phyloP scores from a whole-genome alignment of 805 yeast genomes.

The Nakazawaea laoshanensis region DNA sequence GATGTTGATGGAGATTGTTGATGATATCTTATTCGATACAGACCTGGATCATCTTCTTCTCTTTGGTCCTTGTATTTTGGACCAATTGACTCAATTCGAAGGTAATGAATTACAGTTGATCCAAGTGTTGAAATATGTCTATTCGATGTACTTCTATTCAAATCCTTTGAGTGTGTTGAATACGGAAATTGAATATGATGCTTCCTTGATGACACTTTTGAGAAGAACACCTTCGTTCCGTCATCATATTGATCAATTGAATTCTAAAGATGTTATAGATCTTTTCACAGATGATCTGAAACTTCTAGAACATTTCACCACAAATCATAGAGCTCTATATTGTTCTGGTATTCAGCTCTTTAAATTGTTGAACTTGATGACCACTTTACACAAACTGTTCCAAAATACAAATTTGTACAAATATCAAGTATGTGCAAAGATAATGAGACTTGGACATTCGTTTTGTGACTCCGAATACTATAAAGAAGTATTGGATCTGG shows the following conservation, averaged over 20 bases:
- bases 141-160: slow-evolving; percentile 10
- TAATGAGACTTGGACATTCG: slow-evolving; percentile 1
- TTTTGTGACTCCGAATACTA: slow-evolving; percentile 6
- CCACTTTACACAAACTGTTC: neutral
- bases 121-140: slow-evolving; percentile 7
- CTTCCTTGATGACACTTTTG: neutral
- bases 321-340: slow-evolving; percentile 3
- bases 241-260: slow-evolving; percentile 1
- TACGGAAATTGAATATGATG: slow-evolving; percentile 6
- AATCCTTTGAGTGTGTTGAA: slow-evolving; percentile 8
- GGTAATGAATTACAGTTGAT: slow-evolving; percentile 6
- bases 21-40: slow-evolving; percentile 19
- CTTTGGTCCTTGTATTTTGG: slow-evolving; percentile 34
- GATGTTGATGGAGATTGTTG: slow-evolving; percentile 22
- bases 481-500: slow-evolving; percentile 1
- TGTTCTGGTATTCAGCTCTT: slow-evolving; percentile 1
- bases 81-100: slow-evolving; percentile 34
- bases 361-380: slow-evolving; percentile 5
- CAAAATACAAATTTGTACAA: neutral
- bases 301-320: slow-evolving; percentile 3
- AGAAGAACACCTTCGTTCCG: slow-evolving; percentile 7
- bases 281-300: slow-evolving; percentile 2
- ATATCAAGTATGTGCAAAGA: slow-evolving; percentile 3
- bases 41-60: slow-evolving; percentile 3
- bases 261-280: neutral